These are phyloP conservation scores for Fonsecaea erecta DNA, from an alignment of 2,329 filamentous ascomycete genomes.

Conservation along the genomic window DNA sequence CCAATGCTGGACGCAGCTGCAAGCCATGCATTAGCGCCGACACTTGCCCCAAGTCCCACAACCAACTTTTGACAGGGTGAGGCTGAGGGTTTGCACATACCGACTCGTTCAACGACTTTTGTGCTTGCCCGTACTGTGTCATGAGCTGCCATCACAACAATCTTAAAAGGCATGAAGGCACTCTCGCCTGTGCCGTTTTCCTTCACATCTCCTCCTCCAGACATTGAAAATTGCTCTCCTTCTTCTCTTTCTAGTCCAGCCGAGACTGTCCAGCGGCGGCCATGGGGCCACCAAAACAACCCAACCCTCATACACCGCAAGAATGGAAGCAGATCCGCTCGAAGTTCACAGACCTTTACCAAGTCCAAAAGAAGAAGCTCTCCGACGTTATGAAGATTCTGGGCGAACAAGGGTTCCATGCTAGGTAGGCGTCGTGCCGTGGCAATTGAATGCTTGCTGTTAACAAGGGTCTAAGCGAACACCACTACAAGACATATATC, in stretches of 20 bases:
- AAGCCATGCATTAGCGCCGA: neutral
- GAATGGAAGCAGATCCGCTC: constrained; percentile 11
- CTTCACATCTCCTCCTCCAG: neutral
- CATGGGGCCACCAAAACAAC: constrained; percentile 5
- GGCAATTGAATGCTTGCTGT: neutral
- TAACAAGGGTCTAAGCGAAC: neutral
- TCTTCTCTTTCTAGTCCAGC: neutral
- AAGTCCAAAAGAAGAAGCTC: constrained; percentile 7
- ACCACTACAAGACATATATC: constrained; percentile 9
- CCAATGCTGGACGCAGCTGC: neutral
- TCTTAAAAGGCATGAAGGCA: neutral
- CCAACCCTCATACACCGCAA: neutral
- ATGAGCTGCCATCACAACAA: neutral
- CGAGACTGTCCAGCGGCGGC: neutral
- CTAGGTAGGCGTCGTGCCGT: neutral
- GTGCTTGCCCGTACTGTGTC: neutral
- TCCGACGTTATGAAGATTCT: constrained; percentile 6
- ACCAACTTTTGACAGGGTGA: neutral
- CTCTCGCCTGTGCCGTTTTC: neutral
- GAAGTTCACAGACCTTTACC: constrained; percentile 14
- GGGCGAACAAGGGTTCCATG: constrained; percentile 4
- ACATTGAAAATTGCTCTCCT: neutral
- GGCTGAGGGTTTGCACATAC: neutral
- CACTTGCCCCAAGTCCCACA: neutral
- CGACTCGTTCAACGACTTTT: neutral